phyloP scores from a whole-genome alignment of 2,329 filamentous ascomycete species.

The Colletotrichum musae region DNA sequence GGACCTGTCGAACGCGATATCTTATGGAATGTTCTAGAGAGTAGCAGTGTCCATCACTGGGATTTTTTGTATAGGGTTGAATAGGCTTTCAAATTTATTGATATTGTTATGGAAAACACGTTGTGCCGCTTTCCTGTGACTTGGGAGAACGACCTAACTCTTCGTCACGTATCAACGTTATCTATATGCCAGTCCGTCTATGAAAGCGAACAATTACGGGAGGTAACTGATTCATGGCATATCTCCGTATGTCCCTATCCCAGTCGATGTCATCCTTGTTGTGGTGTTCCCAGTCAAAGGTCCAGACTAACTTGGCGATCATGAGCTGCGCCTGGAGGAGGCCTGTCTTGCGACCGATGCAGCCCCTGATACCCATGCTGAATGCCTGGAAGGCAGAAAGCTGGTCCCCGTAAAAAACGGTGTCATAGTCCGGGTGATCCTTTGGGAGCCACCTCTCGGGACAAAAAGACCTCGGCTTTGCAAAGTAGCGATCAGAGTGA shows the following conservation, averaged over 20 bases:
- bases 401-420: not conserved
- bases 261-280: conserved; percentile 5
- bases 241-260: not conserved
- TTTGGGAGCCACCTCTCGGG: too few relatives aligned
- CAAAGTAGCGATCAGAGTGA: too few relatives aligned
- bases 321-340: conserved; percentile 6
- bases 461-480: too few relatives aligned
- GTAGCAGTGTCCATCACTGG: too few relatives aligned
- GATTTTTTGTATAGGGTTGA: not conserved
- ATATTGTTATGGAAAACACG: too few relatives aligned
- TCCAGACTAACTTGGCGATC: conserved; percentile 8
- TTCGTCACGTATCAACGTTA: too few relatives aligned
- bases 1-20: not conserved
- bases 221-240: conserved; percentile 1
- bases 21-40: not conserved
- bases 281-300: conserved; percentile 1
- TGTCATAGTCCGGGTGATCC: too few relatives aligned
- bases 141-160: too few relatives aligned
- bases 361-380: conserved; percentile 2
- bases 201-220: not conserved
- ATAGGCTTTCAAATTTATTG: not conserved
- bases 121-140: too few relatives aligned
- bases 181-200: too few relatives aligned
- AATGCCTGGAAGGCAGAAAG: conserved; percentile 6
- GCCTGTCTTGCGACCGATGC: conserved; percentile 12